These are phyloP conservation scores for Corrigiola litoralis DNA, from an alignment of 179 eudicot species.

Conservation along the genomic window DNA sequence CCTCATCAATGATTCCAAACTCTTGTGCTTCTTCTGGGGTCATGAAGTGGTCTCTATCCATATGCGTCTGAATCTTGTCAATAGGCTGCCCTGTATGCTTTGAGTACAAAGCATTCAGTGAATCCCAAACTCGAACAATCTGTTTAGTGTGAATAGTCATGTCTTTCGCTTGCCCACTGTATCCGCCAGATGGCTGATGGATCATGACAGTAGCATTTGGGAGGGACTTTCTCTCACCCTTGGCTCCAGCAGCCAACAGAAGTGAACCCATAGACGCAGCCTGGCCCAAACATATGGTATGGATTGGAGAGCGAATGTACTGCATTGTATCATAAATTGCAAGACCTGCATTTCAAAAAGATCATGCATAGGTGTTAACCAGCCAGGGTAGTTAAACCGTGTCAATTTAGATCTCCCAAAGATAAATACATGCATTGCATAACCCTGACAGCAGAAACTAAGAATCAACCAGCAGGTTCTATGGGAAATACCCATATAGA, in stretches of 20 bases:
- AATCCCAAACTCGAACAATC: slow-evolving; percentile 83
- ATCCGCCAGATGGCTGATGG: slow-evolving; percentile 97
- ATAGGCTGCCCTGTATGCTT: slow-evolving; percentile 87
- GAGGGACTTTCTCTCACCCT: slow-evolving; percentile 87
- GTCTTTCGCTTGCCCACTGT: slow-evolving; percentile 91
- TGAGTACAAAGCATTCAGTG: slow-evolving; percentile 63
- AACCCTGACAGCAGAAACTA: too few relatives aligned
- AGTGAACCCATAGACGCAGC: slow-evolving; percentile 97
- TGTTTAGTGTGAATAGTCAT: slow-evolving; percentile 88
- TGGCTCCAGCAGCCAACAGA: slow-evolving; percentile 86
- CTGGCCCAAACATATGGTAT: slow-evolving; percentile 89
- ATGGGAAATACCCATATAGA: too few relatives aligned
- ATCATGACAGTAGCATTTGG: slow-evolving; percentile 91
- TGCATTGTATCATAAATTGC: slow-evolving; percentile 98
- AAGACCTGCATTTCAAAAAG: slow-evolving; percentile 54
- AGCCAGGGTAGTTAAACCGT: neutral
- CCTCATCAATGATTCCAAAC: slow-evolving; percentile 91
- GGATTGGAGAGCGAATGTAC: slow-evolving; percentile 85
- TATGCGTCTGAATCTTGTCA: slow-evolving; percentile 64
- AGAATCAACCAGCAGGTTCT: too few relatives aligned
- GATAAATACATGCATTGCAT: neutral
- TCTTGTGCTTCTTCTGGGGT: slow-evolving; percentile 89
- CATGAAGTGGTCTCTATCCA: slow-evolving; percentile 97
- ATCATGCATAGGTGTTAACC: neutral
- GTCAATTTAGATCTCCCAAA: neutral